Evolutionary conservation across 768 basidiomycete genomes (phyloP), one percentile per base, ranked within the genome.

Genomic region (Rhodotorula diobovata): DNA sequence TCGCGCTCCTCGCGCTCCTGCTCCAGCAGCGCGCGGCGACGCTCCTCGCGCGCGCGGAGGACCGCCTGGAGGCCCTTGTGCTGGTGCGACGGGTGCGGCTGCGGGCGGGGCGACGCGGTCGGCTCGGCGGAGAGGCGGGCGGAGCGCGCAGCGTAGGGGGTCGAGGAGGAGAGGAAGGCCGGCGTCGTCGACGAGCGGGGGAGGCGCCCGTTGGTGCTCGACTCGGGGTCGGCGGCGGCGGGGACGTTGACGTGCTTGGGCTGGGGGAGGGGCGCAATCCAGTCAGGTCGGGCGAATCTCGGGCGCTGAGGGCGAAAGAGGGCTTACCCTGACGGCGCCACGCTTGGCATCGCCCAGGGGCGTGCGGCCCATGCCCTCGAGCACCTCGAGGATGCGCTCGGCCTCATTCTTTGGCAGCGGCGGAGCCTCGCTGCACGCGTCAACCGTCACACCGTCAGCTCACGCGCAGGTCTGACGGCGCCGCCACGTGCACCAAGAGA

Each of bases 331-430:
- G 32, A 53, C 41, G 11, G 66, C 30, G 11, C 63, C 73, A 1
- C 73, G 58, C 55, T 74, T 70, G 2, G 73, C 73, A 21, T 74
- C 73, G 18, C 73, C 69, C 7, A 71, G 9, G 2, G 73, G 73
- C 12, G 73, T 74, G 10, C 73, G 45, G 12, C 73, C 73, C 73
- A 74, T 71, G 16, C 73, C 73, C 41, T 74, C 73, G 50, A 74
- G 69, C 2, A 74, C 73, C 53, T 74, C 69, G n/a, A 74, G 64
- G n/a, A 74, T 74, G 18, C 73, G 66, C 39, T 74, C 73, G 10
- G 73, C 73, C 56, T 74, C 69, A 60, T 74, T 74, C 59, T 74
- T 74, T 15, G 73, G 73, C 20, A 74, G 28, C 0, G 73, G 63
- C 11, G 60, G 63, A 0, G 73, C 69, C 18, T 65, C 63, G 39